Conservation (phyloP, 2,329 filamentous ascomycete species). For the Sporothrix curviconia region DNA sequence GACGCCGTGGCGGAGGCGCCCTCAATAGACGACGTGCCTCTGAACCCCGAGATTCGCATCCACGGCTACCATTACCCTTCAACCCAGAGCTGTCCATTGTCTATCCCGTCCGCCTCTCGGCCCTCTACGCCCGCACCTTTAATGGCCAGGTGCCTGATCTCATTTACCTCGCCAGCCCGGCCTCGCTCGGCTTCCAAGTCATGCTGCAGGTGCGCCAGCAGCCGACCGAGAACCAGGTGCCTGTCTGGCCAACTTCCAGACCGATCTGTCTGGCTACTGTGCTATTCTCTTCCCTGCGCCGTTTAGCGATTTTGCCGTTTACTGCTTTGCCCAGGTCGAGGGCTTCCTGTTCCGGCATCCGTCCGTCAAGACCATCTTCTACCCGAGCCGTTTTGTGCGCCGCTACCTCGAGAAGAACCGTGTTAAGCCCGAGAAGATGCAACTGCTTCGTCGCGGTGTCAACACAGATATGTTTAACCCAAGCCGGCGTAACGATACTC, state of each 20-base stretch:
- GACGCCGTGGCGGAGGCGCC: slow-evolving; percentile 22
- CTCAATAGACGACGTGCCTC: slow-evolving; percentile 12
- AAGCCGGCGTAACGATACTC: slow-evolving; percentile 40
- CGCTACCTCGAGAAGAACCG: slow-evolving; percentile 53
- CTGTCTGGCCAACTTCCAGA: slow-evolving; percentile 66
- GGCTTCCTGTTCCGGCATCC: slow-evolving; percentile 58
- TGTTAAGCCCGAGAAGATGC: slow-evolving; percentile 50
- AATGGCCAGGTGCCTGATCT: slow-evolving; percentile 50
- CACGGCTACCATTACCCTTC: slow-evolving; percentile 62
- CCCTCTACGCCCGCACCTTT: slow-evolving; percentile 55
- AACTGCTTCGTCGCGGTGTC: slow-evolving; percentile 58
- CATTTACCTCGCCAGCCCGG: slow-evolving; percentile 64
- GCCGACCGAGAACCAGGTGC: slow-evolving; percentile 45
- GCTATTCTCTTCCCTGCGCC: slow-evolving; percentile 61
- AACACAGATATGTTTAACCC: slow-evolving; percentile 58
- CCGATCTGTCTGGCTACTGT: slow-evolving; percentile 63
- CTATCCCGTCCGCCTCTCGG: slow-evolving; percentile 60
- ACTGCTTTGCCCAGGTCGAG: slow-evolving; percentile 56
- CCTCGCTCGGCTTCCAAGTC: slow-evolving; percentile 63
- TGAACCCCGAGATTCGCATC: slow-evolving; percentile 49
- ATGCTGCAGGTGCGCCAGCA: slow-evolving; percentile 62
- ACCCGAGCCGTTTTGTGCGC: slow-evolving; percentile 57
- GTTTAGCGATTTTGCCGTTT: slow-evolving; percentile 54
- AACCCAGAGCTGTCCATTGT: slow-evolving; percentile 65
- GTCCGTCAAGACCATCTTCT: slow-evolving; percentile 61